These are phyloP conservation scores for Pelargonium fulgidum DNA, from an alignment of 441 rosid genomes.

Conservation along the genomic window DNA sequence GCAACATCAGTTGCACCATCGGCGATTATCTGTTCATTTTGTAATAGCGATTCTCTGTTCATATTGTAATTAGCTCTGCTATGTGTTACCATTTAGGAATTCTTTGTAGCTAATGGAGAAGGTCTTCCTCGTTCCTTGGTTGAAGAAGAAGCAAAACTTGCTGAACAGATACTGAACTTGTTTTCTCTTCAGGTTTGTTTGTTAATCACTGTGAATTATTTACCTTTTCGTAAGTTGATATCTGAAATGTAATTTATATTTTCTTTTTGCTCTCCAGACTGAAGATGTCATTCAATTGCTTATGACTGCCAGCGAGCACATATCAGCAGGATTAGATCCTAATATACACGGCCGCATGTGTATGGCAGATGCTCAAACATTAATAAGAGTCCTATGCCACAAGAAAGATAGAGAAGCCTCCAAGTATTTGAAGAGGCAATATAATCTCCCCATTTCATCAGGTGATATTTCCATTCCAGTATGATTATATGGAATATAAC, in stretches of 20 bases:
- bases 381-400: constrained; percentile 89
- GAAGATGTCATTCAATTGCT: constrained; percentile 71
- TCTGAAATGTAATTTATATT: constrained; percentile 17
- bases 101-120: constrained; percentile 91
- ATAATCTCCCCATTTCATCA: constrained; percentile 91
- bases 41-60: constrained; percentile 14
- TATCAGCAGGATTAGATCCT: constrained; percentile 58
- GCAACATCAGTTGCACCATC: background rate
- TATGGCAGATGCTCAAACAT: constrained; percentile 66
- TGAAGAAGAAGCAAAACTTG: constrained; percentile 74
- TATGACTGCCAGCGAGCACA: constrained; percentile 78
- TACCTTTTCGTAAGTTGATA: background rate
- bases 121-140: constrained; percentile 88
- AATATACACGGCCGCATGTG: constrained; percentile 35
- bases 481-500: background rate
- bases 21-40: background rate
- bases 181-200: constrained; percentile 67
- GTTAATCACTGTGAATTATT: constrained; percentile 9
- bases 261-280: constrained; percentile 43
- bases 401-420: constrained; percentile 90
- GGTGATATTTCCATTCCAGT: constrained; percentile 38
- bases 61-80: constrained; percentile 15
- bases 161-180: constrained; percentile 62
- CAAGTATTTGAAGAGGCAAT: constrained; percentile 72
- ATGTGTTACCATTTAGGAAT: constrained; percentile 46